Conservation (phyloP, 768 basidiomycete genomes). For the Tylopilus subfusipes region DNA sequence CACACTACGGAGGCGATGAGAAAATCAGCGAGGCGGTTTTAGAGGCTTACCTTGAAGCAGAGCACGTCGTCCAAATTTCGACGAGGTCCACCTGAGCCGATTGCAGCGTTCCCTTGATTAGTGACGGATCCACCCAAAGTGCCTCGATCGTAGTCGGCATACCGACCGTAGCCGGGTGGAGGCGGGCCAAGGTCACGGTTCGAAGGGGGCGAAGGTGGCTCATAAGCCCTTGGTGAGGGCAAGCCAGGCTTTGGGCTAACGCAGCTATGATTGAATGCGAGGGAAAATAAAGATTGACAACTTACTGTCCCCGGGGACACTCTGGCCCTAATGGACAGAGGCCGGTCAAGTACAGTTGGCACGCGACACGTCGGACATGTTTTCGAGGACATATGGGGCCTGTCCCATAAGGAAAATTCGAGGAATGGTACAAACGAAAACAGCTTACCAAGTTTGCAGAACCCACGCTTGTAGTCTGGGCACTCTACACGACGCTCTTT, state of each 20-base stretch:
- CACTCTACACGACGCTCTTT: slow-evolving; percentile 91
- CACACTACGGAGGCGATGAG: slow-evolving; percentile 52
- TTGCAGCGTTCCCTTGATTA: slow-evolving; percentile 25
- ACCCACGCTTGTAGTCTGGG: slow-evolving; percentile 93
- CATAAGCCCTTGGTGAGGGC: slow-evolving; percentile 70
- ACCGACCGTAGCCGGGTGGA: slow-evolving; percentile 89
- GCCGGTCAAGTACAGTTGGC: slow-evolving; percentile 87
- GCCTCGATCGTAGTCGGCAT: slow-evolving; percentile 67
- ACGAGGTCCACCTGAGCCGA: slow-evolving; percentile 43
- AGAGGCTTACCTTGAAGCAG: slow-evolving; percentile 72
- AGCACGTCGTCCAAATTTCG: slow-evolving; percentile 80
- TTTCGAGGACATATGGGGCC: slow-evolving; percentile 88
- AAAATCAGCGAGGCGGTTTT: neutral
- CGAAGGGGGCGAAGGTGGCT: slow-evolving; percentile 70
- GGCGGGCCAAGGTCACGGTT: slow-evolving; percentile 82
- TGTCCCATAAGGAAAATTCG: slow-evolving; percentile 29
- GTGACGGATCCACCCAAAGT: slow-evolving; percentile 31
- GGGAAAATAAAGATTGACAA: slow-evolving; percentile 19
- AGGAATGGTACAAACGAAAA: slow-evolving; percentile 1
- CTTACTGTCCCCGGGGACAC: slow-evolving; percentile 87
- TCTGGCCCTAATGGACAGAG: slow-evolving; percentile 90
- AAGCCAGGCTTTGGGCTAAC: slow-evolving; percentile 73
- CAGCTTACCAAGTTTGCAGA: slow-evolving; percentile 83
- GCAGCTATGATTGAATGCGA: slow-evolving; percentile 7
- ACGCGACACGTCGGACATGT: slow-evolving; percentile 88